Base-by-base conservation (phyloP, 192 early-diverging fungal genomes). In the Umbelopsis isabellina region DNA sequence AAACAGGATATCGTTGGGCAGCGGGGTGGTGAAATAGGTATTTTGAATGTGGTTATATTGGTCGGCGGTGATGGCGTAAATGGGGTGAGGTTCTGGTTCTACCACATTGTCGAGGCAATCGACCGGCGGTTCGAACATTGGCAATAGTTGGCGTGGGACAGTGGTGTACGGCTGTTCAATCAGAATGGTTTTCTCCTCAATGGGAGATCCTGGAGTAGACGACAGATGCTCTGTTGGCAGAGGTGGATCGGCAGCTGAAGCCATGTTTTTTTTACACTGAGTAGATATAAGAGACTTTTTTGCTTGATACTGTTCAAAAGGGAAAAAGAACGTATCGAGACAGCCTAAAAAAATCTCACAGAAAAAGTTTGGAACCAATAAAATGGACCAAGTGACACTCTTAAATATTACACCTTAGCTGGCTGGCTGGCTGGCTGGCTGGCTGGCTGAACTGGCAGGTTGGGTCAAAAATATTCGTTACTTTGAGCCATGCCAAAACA, bases 1-100 rank as follows among this genome's bases (percentile, higher is more conserved):
- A 76, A 88, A 88, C 66, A 88, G 74, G 46, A 79, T 74, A 33
- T 85, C 70, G 22, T 83, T 76, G 16, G 87, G 85, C 9, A 88
- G 53, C 11, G 82, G 82, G 20, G 79, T 70, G 4, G 74, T 69
- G 50, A 80, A 51, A 67, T 84, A 88, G 5, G 65, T 37, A n/a
- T 77, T 75, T 33, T 84, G 80, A 15, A 84, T 49, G 8, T 68
- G 41, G 27, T 78, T 74, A 68, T 83, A 77, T 49, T 79, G 76
- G 49, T 78, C 68, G 2, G 75, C 78, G 15, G 76, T 75, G 16
- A 84, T 74, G 10, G 75, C 77, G 46, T 80, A 79, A 21, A 85
- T 65, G 20, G 73, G 72, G 0, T 72, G 71, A 13, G 48, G n/a
- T 0, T 33, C 30, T 4, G 51, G 2, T 46, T 35, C 20, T 21